phyloP scores from a whole-genome alignment of 2,329 filamentous ascomycete species.

The Aspergillus luchuensis region DNA sequence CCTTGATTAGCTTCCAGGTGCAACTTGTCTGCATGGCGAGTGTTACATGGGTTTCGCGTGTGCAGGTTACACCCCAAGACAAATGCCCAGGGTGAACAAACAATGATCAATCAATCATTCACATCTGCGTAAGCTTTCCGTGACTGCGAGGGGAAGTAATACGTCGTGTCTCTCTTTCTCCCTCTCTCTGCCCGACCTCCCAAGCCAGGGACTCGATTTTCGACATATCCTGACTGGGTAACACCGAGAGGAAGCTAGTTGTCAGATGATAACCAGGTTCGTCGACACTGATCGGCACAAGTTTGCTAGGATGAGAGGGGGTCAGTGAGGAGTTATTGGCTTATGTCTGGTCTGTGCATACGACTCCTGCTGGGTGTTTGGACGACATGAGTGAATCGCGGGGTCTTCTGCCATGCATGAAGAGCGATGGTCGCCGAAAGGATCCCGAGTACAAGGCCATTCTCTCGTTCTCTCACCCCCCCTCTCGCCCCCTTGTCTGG shows the following conservation, averaged over 20 bases:
- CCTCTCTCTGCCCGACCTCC: not conserved
- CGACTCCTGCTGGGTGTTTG: not conserved
- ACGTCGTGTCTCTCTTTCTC: not conserved
- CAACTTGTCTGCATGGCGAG: not conserved
- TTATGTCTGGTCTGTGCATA: constrained; percentile 5
- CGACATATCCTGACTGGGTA: not conserved
- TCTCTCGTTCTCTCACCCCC: not conserved
- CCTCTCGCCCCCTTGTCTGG: too few relatives aligned
- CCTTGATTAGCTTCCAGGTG: not conserved
- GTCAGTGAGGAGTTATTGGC: not conserved
- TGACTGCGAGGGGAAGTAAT: not conserved
- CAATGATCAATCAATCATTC: not conserved
- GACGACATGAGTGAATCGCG: not conserved
- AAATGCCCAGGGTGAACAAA: not conserved
- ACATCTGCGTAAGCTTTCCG: not conserved
- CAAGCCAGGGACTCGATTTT: not conserved
- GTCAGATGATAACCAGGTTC: not conserved
- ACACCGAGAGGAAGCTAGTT: not conserved
- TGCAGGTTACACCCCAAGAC: not conserved
- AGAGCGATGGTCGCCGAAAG: constrained; percentile 5
- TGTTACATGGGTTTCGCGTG: not conserved
- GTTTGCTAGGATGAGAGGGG: not conserved
- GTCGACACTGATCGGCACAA: not conserved
- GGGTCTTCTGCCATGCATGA: not conserved
- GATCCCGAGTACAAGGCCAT: not conserved